Percentiles rank a stretch among this genome's conserved stretches.
Evolutionary conservation across 176 grass and related monocot genomes (phyloP).

Genomic region (Carex pumila): DNA sequence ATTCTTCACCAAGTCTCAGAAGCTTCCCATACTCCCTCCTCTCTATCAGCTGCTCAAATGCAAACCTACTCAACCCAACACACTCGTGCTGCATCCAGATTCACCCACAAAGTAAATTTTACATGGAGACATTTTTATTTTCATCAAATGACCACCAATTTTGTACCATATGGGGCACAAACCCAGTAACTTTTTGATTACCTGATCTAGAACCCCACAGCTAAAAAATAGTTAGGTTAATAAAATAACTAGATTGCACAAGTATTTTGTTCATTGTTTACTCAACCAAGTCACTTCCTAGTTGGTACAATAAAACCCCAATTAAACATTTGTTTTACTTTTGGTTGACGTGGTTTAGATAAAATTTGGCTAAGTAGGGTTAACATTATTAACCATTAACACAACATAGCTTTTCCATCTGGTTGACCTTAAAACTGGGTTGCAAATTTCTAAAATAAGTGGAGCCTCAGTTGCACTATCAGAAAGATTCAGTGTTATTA

Average conservation of each 20-base stretch:
- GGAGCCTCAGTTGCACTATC: not conserved
- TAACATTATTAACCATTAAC: not conserved
- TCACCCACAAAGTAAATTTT: not conserved
- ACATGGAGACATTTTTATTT: not conserved
- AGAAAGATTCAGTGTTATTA: not conserved
- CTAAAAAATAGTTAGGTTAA: not conserved
- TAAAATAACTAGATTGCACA: not conserved
- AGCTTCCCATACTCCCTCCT: conserved; percentile 58
- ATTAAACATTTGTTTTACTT: not conserved
- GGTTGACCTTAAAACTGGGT: not conserved
- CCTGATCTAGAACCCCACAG: not conserved
- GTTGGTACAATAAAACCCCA: not conserved
- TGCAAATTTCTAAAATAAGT: not conserved
- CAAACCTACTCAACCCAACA: conserved; percentile 89
- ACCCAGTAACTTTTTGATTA: not conserved
- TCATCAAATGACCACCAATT: not conserved
- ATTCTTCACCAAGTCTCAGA: conserved; percentile 95
- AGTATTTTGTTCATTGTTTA: not conserved
- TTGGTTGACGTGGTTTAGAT: not conserved
- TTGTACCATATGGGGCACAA: not conserved
- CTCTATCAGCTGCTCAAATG: conserved; percentile 67
- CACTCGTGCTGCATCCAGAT: conserved; percentile 77
- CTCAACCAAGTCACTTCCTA: not conserved
- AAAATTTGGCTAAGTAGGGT: not conserved
- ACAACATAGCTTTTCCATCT: not conserved